Evolutionary conservation across 108 stramenopile genomes (phyloP), one percentile per base, ranked within the genome.

Genomic region (Cyclostephanos invisitatus): DNA sequence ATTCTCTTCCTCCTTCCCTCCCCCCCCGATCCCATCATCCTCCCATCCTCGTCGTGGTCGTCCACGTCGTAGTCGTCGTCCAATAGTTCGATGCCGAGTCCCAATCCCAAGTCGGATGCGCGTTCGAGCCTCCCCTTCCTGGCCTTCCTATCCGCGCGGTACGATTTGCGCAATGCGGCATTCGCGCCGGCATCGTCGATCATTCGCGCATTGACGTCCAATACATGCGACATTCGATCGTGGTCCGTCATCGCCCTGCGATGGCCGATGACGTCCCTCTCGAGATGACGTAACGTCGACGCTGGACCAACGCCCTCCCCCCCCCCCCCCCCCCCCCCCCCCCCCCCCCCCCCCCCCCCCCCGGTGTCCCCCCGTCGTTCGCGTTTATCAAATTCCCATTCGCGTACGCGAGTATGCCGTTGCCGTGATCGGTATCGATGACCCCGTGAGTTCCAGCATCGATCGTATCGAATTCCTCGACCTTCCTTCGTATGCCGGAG

Each of bases 401-500:
- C 20, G 53, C 82, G 35, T 71, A 75, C 37, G 73, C 36, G 44
- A 68, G 40, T 60, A 75, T 77, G 7, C 75, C 84, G n/a, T 46
- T 58, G 4, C 78, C 84, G 72, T 73, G 51, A 29, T 74, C 77
- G 35, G 76, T 72, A 48, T 78, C 81, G 25, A 85, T 73, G 20
- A 85, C 78, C 17, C 75, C 84, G 24, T 36, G 53, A 15, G 76
- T 87, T 15, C 83, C 78, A 17, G 73, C 78, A 21, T 82, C 77
- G 25, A 46, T 38, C 21, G 86, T 82, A 54, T 86, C 82, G 44
- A 83, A 86, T 24, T 85, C 84, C 62, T 85, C 76, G 11, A 83
- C 78, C 57, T 91, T 88, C 37, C 77, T 83, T 10, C 87, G 71
- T 38, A 96, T 89, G n/a, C 96, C 96, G 27, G 18, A 28, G 0